Evolutionary conservation across 2,329 filamentous ascomycete genomes (phyloP).

Genomic region (Neoarthrinium moseri): DNA sequence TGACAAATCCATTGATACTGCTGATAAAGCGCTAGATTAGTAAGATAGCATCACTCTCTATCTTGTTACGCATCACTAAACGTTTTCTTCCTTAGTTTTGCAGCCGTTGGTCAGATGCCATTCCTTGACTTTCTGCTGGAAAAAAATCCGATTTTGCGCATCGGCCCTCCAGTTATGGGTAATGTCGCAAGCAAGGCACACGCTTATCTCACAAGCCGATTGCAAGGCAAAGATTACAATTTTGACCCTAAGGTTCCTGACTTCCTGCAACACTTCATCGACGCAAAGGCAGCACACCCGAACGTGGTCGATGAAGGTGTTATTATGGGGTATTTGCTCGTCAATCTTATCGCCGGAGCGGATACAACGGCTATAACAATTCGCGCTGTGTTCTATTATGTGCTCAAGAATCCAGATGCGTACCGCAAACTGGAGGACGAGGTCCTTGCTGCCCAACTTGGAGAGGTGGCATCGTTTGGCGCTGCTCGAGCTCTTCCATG

Average conservation of each 20-base stretch:
- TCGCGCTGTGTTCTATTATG: slow-evolving; percentile 33
- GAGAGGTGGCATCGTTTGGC: slow-evolving; percentile 7
- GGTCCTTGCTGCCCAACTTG: slow-evolving; percentile 25
- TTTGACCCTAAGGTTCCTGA: slow-evolving; percentile 20
- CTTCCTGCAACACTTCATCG: slow-evolving; percentile 32
- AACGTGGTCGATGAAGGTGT: slow-evolving; percentile 26
- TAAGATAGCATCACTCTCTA: background rate
- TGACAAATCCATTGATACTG: slow-evolving; percentile 29
- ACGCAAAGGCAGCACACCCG: slow-evolving; percentile 25
- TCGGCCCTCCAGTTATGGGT: slow-evolving; percentile 21
- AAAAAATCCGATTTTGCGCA: slow-evolving; percentile 25
- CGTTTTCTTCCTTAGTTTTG: slow-evolving; percentile 15
- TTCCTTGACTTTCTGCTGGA: slow-evolving; percentile 25
- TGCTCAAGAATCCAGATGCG: slow-evolving; percentile 29
- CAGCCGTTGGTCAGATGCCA: slow-evolving; percentile 24
- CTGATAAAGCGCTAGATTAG: slow-evolving; percentile 29
- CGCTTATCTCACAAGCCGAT: slow-evolving; percentile 15
- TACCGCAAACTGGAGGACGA: slow-evolving; percentile 32
- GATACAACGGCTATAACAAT: slow-evolving; percentile 35
- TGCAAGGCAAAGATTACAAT: slow-evolving; percentile 12
- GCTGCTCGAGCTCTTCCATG: slow-evolving; percentile 29
- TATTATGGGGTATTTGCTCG: slow-evolving; percentile 25
- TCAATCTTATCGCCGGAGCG: slow-evolving; percentile 31
- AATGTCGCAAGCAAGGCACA: slow-evolving; percentile 18
- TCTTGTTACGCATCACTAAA: background rate